Percentiles rank a stretch among this genome's conserved stretches.
Conservation (phyloP, 345 rosid genomes). For the Pistacia vera region DNA sequence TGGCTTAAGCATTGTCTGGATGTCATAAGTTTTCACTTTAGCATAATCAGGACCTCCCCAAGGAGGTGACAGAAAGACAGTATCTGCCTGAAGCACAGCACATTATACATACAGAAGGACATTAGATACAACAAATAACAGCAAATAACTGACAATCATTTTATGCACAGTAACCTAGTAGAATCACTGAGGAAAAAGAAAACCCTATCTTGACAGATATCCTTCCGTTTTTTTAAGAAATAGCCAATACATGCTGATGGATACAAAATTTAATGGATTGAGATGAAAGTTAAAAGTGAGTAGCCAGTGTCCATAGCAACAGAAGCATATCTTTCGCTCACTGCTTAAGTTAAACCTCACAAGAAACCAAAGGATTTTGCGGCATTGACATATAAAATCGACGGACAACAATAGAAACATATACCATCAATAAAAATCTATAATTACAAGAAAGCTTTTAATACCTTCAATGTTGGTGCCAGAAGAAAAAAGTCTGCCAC, state of each 20-base stretch:
- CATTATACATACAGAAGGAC: conserved; percentile 7
- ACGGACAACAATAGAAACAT: not conserved
- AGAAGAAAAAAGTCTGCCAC: conserved; percentile 72
- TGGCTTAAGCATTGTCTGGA: conserved; percentile 86
- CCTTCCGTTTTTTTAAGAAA: not conserved
- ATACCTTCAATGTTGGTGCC: conserved; percentile 78
- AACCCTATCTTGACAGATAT: not conserved
- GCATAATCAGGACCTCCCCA: conserved; percentile 97
- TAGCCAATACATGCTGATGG: not conserved
- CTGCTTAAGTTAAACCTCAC: not conserved
- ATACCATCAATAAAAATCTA: not conserved
- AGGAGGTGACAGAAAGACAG: conserved; percentile 90
- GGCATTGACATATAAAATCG: not conserved
- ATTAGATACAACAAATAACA: conserved; percentile 1
- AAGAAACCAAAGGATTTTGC: not conserved
- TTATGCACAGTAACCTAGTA: not conserved
- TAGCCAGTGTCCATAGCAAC: not conserved
- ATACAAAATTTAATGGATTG: not conserved
- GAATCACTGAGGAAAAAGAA: not conserved
- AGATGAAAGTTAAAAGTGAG: not conserved
- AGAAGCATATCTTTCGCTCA: not conserved
- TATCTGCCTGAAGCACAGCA: conserved; percentile 58
- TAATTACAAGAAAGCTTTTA: not conserved
- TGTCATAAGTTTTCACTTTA: conserved; percentile 62
- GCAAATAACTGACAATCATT: not conserved